phyloP scores from a whole-genome alignment of 2,329 filamentous ascomycete species.

The Botrytis sinoallii region DNA sequence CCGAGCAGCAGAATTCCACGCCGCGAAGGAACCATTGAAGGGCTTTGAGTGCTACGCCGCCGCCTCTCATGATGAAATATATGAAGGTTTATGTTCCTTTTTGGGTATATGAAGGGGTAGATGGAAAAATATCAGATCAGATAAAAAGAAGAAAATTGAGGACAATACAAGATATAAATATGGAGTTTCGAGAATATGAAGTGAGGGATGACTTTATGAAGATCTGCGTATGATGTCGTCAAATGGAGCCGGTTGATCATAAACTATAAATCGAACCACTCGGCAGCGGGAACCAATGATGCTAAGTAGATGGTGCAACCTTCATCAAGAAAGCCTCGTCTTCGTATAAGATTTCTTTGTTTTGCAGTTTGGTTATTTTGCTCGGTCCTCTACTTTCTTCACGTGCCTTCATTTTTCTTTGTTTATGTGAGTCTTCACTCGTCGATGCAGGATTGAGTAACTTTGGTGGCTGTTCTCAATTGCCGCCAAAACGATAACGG shows the following conservation, averaged over 20 bases:
- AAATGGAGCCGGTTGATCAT: neutral
- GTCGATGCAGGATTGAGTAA: neutral
- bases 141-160: neutral
- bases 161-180: neutral
- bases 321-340: neutral
- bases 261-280: neutral
- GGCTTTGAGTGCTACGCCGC: slow-evolving; percentile 63
- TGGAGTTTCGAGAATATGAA: neutral
- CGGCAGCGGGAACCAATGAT: neutral
- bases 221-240: slow-evolving; percentile 8
- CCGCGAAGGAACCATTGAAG: slow-evolving; percentile 69
- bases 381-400: neutral
- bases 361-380: neutral
- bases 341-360: slow-evolving; percentile 1
- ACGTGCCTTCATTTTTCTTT: neutral
- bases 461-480: slow-evolving; percentile 5
- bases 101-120: neutral
- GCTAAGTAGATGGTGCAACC: neutral
- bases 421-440: neutral
- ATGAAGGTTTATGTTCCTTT: neutral
- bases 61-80: slow-evolving; percentile 51
- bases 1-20: slow-evolving; percentile 69
- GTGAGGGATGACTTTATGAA: neutral
- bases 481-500: neutral
- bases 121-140: neutral